Evolutionary conservation across 495 filamentous ascomycete genomes (phyloP).

Genomic region (Aeminium ludgeri): DNA sequence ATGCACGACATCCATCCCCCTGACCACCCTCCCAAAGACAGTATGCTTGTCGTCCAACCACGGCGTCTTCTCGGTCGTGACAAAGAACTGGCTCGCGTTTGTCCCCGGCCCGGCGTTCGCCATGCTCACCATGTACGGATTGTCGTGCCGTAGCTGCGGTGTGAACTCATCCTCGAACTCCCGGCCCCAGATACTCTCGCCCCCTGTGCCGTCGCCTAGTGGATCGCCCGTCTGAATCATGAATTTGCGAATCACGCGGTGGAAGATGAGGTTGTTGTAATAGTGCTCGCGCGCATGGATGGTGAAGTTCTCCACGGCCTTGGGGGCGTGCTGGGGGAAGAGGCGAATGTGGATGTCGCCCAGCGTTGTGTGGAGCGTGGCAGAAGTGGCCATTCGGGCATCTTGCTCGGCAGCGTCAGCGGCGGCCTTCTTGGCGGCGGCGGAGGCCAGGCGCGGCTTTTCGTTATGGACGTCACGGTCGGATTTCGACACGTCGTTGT

Average conservation of each 20-base stretch:
- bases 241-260: constrained; percentile 93
- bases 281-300: constrained; percentile 77
- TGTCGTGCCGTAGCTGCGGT: constrained; percentile 67
- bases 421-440: constrained; percentile 29
- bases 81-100: constrained; percentile 76
- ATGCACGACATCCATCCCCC: constrained; percentile 88
- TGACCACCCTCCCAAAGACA: constrained; percentile 77
- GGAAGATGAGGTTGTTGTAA: constrained; percentile 95
- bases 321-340: constrained; percentile 83
- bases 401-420: constrained; percentile 43
- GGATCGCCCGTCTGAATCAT: constrained; percentile 96
- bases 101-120: constrained; percentile 83
- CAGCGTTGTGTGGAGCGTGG: constrained; percentile 79
- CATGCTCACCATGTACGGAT: constrained; percentile 91
- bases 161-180: constrained; percentile 96
- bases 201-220: constrained; percentile 84
- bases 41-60: constrained; percentile 97
- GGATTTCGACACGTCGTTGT: constrained; percentile 64
- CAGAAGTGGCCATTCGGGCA: constrained; percentile 41
- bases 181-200: constrained; percentile 89
- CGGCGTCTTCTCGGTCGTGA: constrained; percentile 91
- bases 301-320: constrained; percentile 97
- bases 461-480: constrained; percentile 90
- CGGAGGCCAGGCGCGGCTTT: constrained; percentile 44
- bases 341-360: constrained; percentile 91